Conservation (phyloP, 1,284 basidiomycete genomes). For the Cutaneotrichosporon daszewskae region DNA sequence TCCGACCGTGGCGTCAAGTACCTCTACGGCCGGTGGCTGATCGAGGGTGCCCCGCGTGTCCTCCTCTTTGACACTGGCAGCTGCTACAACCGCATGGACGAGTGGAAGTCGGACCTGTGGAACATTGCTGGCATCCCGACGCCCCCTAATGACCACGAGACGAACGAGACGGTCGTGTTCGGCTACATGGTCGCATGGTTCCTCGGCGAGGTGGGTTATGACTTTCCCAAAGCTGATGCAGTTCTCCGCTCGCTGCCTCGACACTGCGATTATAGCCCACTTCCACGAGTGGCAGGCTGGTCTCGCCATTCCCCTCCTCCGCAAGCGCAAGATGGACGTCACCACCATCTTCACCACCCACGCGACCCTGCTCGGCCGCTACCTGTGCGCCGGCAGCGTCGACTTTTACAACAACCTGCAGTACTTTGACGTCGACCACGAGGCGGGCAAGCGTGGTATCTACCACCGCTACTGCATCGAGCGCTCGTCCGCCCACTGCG, state of each 20-base stretch:
- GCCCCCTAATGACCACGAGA: constrained; percentile 92
- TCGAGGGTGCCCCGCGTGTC: constrained; percentile 90
- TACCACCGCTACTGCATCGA: constrained; percentile 89
- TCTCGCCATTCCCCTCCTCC: constrained; percentile 88
- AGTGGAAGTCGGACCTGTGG: constrained; percentile 98
- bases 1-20: constrained; percentile 81
- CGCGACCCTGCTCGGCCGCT: constrained; percentile 95
- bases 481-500: constrained; percentile 85
- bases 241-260: constrained; percentile 73
- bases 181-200: constrained; percentile 99
- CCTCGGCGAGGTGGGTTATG: constrained; percentile 75
- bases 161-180: constrained; percentile 97
- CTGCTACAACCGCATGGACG: constrained; percentile 79
- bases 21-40: constrained; percentile 94
- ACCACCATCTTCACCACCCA: constrained; percentile 98
- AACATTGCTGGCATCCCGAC: constrained; percentile 95
- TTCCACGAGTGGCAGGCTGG: constrained; percentile 99
- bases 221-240: constrained; percentile 34
- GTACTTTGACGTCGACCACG: constrained; percentile 99
- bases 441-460: constrained; percentile 96
- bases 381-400: constrained; percentile 93
- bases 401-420: constrained; percentile 99
- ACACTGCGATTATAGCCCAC: constrained; percentile 85
- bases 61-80: constrained; percentile 92
- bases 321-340: constrained; percentile 94